Percentiles rank a stretch among this genome's conserved stretches.
Conservation (phyloP, 495 filamentous ascomycete genomes). For the Hypoxylon fuscum region DNA sequence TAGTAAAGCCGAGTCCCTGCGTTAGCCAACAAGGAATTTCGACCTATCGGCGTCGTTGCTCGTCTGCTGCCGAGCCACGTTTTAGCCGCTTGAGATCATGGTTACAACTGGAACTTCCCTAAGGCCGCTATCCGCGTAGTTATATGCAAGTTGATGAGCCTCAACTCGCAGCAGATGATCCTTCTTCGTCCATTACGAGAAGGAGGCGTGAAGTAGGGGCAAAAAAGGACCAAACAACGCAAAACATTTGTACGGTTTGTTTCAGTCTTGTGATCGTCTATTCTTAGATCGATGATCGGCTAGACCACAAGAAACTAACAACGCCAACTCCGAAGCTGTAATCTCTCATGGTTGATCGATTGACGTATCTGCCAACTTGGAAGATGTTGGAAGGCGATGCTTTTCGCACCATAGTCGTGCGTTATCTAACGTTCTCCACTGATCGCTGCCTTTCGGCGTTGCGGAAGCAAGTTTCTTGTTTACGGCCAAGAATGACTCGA, state of each 20-base stretch:
- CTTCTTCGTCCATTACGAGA: slow-evolving; percentile 19
- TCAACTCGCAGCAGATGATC: slow-evolving; percentile 29
- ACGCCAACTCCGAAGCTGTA: slow-evolving; percentile 10
- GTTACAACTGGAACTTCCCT: slow-evolving; percentile 14
- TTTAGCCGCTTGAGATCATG: slow-evolving; percentile 13
- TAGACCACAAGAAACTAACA: slow-evolving; percentile 3
- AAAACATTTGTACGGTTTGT: slow-evolving; percentile 18
- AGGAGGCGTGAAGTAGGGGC: slow-evolving; percentile 13
- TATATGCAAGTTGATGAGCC: slow-evolving; percentile 26
- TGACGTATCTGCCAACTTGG: slow-evolving; percentile 15
- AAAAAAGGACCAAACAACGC: slow-evolving; percentile 11
- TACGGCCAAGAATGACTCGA: slow-evolving; percentile 39
- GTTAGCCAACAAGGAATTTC: slow-evolving; percentile 20
- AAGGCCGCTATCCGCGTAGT: slow-evolving; percentile 19
- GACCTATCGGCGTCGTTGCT: slow-evolving; percentile 31
- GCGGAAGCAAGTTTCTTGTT: slow-evolving; percentile 36
- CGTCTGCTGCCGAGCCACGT: slow-evolving; percentile 27
- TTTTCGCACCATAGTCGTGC: slow-evolving; percentile 42
- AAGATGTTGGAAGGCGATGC: slow-evolving; percentile 17
- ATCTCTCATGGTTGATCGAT: slow-evolving; percentile 5
- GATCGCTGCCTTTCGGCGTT: slow-evolving; percentile 18
- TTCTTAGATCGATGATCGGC: slow-evolving; percentile 19
- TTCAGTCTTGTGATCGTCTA: slow-evolving; percentile 30
- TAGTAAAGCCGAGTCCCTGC: slow-evolving; percentile 35
- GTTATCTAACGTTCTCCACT: slow-evolving; percentile 35